Base-by-base conservation (phyloP, 176 grass and related monocot species). In the Oryza meyeriana region DNA sequence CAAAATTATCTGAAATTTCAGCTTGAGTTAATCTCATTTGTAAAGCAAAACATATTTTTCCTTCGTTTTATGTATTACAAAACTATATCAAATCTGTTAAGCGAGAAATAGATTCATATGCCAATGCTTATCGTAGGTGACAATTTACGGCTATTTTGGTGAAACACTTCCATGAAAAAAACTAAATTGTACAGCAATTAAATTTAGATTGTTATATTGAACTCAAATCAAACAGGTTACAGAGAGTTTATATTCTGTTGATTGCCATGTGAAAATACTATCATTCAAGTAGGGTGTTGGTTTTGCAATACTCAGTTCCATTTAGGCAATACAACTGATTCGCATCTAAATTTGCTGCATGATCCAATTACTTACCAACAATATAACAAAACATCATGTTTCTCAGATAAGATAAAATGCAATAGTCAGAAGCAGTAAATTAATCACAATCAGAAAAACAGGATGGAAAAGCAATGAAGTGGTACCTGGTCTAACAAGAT, bases 401-500 rank as follows among this genome's bases (percentile, higher is more conserved):
- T 31, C 4, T 72, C 57, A 8, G 18, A 39, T 14, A 66, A 29
- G n/a, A 35, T 83, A 72, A 20, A 31, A 66, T 45, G 61, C 39
- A 3, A 52, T 39, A 7, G 14, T 40, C 39, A 32, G 31, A 68
- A 62, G 9, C 32, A 77, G 35, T 57, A 58, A n/a, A 34, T 5
- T 30, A 41, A 27, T 14, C 40, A 83, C 25, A 64, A 24, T 63
- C 12, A 64, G n/a, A 64, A 24, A 64, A 72, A 41, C 35, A 41
- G 28, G 34, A 58, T 35, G 58, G 40, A 31, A 34, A 64, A 58
- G 32, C 16, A 29, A 58, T 84, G 75, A 29, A 41, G 62, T 12
- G 75, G 31, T 87, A 93, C 91, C 94, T 91, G 91, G 85, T 80
- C 91, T 93, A 13, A 89, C 90, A 80, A 91, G 86, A 89, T 94